Conservation (phyloP, 2,329 filamentous ascomycete genomes). For the Trichoderma atroviride region DNA sequence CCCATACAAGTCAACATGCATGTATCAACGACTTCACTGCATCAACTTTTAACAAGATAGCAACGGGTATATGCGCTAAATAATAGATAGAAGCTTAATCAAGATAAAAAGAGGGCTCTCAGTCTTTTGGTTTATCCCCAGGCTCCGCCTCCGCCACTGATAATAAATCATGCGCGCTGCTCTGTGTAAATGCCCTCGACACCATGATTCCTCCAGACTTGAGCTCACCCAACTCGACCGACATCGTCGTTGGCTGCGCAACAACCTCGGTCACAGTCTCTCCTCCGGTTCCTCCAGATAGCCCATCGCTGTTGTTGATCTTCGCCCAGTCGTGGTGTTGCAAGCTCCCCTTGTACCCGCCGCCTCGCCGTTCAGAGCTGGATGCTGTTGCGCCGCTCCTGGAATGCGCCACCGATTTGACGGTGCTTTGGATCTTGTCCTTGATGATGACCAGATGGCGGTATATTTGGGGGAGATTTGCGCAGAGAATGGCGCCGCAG, state of each 20-base stretch:
- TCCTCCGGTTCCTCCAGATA: background rate
- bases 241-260: background rate
- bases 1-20: background rate
- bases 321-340: conserved; percentile 23
- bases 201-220: conserved; percentile 22
- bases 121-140: background rate
- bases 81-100: background rate
- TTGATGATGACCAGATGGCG: conserved; percentile 9
- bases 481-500: conserved; percentile 29
- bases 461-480: conserved; percentile 26
- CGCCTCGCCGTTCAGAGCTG: conserved; percentile 12
- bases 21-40: background rate
- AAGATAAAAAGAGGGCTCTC: background rate
- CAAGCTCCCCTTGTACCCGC: conserved; percentile 2
- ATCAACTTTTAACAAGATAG: too few species aligned
- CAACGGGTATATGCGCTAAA: background rate
- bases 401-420: conserved; percentile 1
- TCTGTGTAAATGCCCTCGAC: conserved; percentile 24
- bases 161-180: conserved; percentile 19
- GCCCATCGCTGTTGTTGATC: background rate
- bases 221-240: conserved; percentile 7
- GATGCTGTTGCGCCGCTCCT: background rate
- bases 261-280: conserved; percentile 15
- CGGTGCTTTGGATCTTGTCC: background rate
- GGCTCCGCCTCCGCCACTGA: background rate